Evolutionary conservation across 257 asterid genomes (phyloP).

Genomic region (Solanum lignicaule): DNA sequence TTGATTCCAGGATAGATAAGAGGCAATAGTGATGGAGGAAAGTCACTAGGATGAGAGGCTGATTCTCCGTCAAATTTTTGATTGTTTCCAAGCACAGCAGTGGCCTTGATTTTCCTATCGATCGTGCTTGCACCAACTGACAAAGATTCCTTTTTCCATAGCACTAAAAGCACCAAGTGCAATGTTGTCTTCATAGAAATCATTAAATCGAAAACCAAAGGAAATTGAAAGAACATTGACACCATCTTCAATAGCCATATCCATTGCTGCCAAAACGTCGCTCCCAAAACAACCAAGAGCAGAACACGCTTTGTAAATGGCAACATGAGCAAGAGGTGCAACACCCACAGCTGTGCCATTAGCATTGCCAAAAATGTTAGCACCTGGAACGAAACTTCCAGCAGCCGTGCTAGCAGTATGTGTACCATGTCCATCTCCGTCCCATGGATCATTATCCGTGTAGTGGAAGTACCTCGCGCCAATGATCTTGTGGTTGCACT

Average conservation of each 20-base stretch:
- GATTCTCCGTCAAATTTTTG: conserved; percentile 17
- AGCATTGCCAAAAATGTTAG: conserved; percentile 10
- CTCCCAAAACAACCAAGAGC: background rate
- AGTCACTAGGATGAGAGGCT: conserved; percentile 1
- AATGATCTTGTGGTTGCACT: conserved; percentile 24
- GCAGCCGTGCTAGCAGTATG: conserved; percentile 24
- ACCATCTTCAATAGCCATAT: conserved; percentile 24
- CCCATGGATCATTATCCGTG: background rate
- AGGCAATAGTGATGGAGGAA: conserved; percentile 3
- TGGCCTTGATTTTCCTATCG: conserved; percentile 6
- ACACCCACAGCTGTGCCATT: conserved; percentile 24
- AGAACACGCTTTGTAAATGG: conserved; percentile 15
- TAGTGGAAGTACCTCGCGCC: conserved; percentile 8
- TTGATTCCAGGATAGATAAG: conserved; percentile 2
- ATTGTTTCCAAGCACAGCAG: conserved; percentile 15
- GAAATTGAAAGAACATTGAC: conserved; percentile 27
- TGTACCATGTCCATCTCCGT: conserved; percentile 17
- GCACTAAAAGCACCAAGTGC: conserved; percentile 26
- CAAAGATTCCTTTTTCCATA: conserved; percentile 13
- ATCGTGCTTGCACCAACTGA: conserved; percentile 30
- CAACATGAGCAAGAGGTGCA: conserved; percentile 27
- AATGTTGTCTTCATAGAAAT: conserved; percentile 8
- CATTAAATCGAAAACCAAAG: background rate
- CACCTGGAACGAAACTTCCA: conserved; percentile 14
- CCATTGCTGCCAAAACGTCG: conserved; percentile 22